Conservation (phyloP, 116 monocot species). For the Iris pallida region DNA sequence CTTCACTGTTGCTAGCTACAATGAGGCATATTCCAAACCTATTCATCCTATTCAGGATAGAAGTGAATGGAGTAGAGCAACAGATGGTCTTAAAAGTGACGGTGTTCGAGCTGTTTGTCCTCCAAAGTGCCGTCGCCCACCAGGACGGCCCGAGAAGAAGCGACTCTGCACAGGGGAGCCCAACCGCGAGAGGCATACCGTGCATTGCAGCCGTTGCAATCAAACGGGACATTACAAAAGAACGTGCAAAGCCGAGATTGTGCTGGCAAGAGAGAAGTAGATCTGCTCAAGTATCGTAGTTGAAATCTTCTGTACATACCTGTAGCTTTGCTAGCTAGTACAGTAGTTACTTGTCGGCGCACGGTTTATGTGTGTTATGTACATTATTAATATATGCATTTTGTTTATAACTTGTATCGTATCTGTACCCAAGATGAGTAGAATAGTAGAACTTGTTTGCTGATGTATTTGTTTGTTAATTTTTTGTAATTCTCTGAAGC, state of each 20-base stretch:
- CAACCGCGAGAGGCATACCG: conserved; percentile 44
- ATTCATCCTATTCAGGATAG: conserved; percentile 40
- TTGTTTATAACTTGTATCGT: too few relatives aligned
- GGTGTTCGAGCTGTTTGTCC: conserved; percentile 34
- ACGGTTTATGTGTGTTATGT: too few relatives aligned
- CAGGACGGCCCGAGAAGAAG: conserved; percentile 73
- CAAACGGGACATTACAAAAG: conserved; percentile 79
- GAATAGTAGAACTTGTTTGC: too few relatives aligned
- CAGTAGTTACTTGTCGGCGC: too few relatives aligned
- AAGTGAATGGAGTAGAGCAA: conserved; percentile 38
- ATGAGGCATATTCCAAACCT: conserved; percentile 34
- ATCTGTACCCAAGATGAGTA: too few relatives aligned
- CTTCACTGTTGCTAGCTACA: conserved; percentile 43
- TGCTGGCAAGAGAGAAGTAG: conserved; percentile 14
- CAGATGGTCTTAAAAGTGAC: conserved; percentile 3
- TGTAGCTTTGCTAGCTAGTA: too few relatives aligned
- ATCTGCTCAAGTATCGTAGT: too few relatives aligned
- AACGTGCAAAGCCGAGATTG: conserved; percentile 53
- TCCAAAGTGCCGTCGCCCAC: conserved; percentile 58
- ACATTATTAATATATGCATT: too few relatives aligned
- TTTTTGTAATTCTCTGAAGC: too few relatives aligned
- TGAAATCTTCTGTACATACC: too few relatives aligned
- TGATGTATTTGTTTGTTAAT: too few relatives aligned
- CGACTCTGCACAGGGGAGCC: conserved; percentile 28
- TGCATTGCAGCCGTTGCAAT: conserved; percentile 74